Base-by-base conservation (phyloP, 768 basidiomycete genomes). In the Leccinellum albellum region DNA sequence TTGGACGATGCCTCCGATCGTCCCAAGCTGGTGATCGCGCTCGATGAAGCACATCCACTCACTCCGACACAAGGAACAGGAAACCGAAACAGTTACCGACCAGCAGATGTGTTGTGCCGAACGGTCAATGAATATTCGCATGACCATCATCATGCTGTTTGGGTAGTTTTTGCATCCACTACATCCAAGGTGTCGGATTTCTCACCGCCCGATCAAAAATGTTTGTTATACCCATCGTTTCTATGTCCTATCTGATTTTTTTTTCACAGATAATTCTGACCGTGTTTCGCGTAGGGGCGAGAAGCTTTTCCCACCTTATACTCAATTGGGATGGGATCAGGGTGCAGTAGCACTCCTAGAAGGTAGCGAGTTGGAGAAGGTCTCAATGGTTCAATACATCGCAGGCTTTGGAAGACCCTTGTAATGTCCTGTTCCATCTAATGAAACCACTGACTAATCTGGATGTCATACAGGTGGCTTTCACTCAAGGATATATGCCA, bases 401-500 rank as follows among this genome's bases (percentile, higher is more conserved):
- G 6, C 26, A 5, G 31, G 8, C 14, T 50, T 31, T 24, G 33
- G 20, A 28, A 20, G 54, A 17, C 26, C 26, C n/a, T 40, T 29
- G 26, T 37, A 29, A 32, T 28, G 33, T 32, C 28, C 15, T 23
- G 4, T n/a, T 9, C 3, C 29, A n/a, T 13, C 20, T 21, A n/a
- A 24, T 14, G 24, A 1, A n/a, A 28, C 20, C 8, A 6, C 1
- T 2, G 12, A 51, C 24, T 47, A 5, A 56, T 6, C 10, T 40
- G n/a, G n/a, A 40, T 8, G 2, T 9, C 2, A 2, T 29, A 33
- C 37, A 61, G 61, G 20, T 56, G 61, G 61, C 5, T 10, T 2
- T 57, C 60, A n/a, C 29, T 66, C 2, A 57, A 55, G 47, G n/a
- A 21, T 3, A 52, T 33, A 10, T 21, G 40, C 45, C 2, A 23